phyloP scores from a whole-genome alignment of 768 basidiomycete species.

The Mycena pura region DNA sequence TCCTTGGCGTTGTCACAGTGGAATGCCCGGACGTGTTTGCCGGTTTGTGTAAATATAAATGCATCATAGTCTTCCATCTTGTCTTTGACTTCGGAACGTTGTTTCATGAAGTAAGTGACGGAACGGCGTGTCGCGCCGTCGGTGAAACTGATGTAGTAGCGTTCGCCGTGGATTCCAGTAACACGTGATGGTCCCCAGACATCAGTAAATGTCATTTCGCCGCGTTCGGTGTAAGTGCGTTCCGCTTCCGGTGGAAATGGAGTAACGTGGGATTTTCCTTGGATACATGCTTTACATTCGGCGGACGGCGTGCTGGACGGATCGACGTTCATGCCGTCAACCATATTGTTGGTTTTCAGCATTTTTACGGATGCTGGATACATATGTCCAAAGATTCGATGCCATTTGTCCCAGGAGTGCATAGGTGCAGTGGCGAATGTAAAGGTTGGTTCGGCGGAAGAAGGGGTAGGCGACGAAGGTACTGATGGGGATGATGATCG shows the following conservation, averaged over 20 bases:
- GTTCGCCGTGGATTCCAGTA: conserved; percentile 15
- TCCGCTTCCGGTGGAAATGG: conserved; percentile 30
- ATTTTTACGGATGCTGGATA: conserved; percentile 24
- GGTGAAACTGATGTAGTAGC: conserved; percentile 24
- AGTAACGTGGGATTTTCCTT: conserved; percentile 28
- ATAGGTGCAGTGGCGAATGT: conserved; percentile 1
- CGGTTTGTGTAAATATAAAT: conserved; percentile 2
- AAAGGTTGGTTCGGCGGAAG: not conserved
- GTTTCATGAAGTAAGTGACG: conserved; percentile 12
- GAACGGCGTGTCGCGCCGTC: conserved; percentile 14
- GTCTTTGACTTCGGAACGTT: not conserved
- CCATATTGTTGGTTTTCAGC: conserved; percentile 28
- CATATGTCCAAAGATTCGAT: conserved; percentile 32
- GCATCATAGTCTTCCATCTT: not conserved
- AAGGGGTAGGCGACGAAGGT: not conserved
- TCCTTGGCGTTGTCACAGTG: conserved; percentile 29
- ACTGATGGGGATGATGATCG: not conserved
- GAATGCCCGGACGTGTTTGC: not conserved
- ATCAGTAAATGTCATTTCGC: conserved; percentile 28
- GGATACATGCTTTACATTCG: conserved; percentile 31
- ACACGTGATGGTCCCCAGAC: conserved; percentile 29
- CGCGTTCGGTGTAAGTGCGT: conserved; percentile 25
- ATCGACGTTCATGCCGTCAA: conserved; percentile 30
- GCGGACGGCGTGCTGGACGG: conserved; percentile 11
- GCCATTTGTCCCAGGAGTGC: no score